A percentile compares a stretch with the other conserved stretches of the same genome.
Conservation (phyloP, 306 rosid species). For the Vicia sativa region DNA sequence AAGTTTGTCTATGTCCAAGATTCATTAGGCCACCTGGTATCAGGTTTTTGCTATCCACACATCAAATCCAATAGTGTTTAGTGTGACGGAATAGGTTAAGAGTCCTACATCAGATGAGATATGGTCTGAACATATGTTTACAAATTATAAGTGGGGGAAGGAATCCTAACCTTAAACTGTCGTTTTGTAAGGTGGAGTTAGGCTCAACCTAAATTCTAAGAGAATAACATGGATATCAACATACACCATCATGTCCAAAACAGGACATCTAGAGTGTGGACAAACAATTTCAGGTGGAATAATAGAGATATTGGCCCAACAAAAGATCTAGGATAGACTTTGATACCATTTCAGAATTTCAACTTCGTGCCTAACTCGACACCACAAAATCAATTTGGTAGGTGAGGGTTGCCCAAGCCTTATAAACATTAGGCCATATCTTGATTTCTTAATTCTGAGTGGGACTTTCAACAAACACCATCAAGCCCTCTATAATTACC, state of each 20-base stretch:
- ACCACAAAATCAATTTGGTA: neutral
- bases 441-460: neutral
- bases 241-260: neutral
- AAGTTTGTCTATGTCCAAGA: no score
- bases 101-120: no score
- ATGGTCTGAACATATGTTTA: no score
- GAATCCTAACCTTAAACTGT: no score
- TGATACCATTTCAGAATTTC: neutral
- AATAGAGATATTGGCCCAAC: neutral
- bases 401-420: neutral
- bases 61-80: no score
- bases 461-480: conserved; percentile 16
- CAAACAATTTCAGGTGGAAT: neutral
- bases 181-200: no score
- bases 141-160: no score
- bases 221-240: neutral
- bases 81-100: no score
- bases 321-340: neutral
- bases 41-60: no score
- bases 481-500: conserved; percentile 16
- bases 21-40: no score
- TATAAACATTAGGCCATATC: neutral
- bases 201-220: no score
- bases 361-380: neutral
- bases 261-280: neutral